phyloP scores from a whole-genome alignment of 1,284 basidiomycete genomes.

The Trichosporon sp. region DNA sequence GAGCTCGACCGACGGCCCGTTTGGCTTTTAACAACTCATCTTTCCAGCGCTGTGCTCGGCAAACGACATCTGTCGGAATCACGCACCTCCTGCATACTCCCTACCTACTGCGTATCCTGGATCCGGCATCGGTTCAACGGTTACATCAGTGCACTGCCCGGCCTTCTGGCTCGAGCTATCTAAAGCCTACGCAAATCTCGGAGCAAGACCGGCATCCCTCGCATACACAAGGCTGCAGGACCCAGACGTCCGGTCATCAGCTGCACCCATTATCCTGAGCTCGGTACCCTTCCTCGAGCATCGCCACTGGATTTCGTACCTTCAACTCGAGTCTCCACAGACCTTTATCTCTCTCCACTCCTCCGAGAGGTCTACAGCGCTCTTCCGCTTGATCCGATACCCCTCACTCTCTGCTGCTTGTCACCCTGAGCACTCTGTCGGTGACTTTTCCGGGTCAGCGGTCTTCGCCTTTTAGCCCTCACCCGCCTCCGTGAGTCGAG shows the following conservation, averaged over 20 bases:
- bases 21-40: conserved; percentile 12
- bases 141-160: conserved; percentile 15
- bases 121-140: conserved; percentile 4
- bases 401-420: not conserved
- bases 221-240: not conserved
- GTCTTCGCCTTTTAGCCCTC: not conserved
- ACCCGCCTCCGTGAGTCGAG: not conserved
- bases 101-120: not conserved
- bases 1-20: conserved; percentile 8
- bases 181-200: not conserved
- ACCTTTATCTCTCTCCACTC: not conserved
- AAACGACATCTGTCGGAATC: not conserved
- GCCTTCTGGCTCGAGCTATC: not conserved
- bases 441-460: not conserved
- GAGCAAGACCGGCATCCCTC: not conserved
- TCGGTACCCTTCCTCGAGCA: conserved; percentile 11
- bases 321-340: not conserved
- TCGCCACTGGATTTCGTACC: conserved; percentile 18
- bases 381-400: not conserved
- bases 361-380: not conserved
- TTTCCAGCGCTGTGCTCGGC: conserved; percentile 6
- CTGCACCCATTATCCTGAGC: not conserved
- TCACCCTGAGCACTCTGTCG: not conserved
- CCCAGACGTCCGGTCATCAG: not conserved
- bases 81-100: not conserved